A percentile compares a stretch with the other conserved stretches of the same genome.
Conservation (phyloP, 2,329 filamentous ascomycete genomes). For the Aspergillus phoenicis region DNA sequence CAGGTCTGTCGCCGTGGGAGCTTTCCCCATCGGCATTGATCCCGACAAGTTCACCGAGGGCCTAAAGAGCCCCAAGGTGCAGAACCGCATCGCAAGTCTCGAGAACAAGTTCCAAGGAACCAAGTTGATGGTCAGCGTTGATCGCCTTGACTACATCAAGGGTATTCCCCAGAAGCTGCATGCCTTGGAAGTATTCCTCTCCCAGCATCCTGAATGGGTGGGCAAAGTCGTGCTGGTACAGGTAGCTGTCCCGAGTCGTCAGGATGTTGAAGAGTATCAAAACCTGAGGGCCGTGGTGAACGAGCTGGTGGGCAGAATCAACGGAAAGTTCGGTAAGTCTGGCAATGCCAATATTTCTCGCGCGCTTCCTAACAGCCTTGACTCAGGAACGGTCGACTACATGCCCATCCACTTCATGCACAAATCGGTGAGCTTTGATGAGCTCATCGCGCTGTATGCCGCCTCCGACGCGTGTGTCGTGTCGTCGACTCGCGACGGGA, state of each 20-base stretch:
- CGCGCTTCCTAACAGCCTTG: constrained; percentile 4
- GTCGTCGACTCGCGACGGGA: constrained; percentile 91
- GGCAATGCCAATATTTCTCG: constrained; percentile 8
- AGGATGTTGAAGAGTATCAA: constrained; percentile 97
- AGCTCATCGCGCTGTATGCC: constrained; percentile 89
- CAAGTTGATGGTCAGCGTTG: constrained; percentile 94
- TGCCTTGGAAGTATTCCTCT: constrained; percentile 93
- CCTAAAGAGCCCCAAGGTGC: constrained; percentile 79
- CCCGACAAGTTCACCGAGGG: constrained; percentile 94
- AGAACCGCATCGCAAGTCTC: constrained; percentile 81
- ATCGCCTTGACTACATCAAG: constrained; percentile 98
- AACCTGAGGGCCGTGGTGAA: constrained; percentile 94
- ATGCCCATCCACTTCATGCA: constrained; percentile 99
- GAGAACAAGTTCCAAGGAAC: constrained; percentile 92
- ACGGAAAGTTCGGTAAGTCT: constrained; percentile 63
- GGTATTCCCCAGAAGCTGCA: constrained; percentile 97
- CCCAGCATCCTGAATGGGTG: constrained; percentile 96
- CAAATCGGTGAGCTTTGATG: constrained; percentile 92
- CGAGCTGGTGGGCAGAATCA: constrained; percentile 94
- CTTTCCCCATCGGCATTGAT: constrained; percentile 97
- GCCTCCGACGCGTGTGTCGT: constrained; percentile 91
- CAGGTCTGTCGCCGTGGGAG: constrained; percentile 85
- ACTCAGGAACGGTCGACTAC: constrained; percentile 82
- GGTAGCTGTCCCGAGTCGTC: constrained; percentile 89
- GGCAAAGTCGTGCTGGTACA: constrained; percentile 96